A percentile compares a stretch with the other conserved stretches of the same genome.
phyloP scores from a whole-genome alignment of 1,284 basidiomycete genomes.

The Vanrija sp. region DNA sequence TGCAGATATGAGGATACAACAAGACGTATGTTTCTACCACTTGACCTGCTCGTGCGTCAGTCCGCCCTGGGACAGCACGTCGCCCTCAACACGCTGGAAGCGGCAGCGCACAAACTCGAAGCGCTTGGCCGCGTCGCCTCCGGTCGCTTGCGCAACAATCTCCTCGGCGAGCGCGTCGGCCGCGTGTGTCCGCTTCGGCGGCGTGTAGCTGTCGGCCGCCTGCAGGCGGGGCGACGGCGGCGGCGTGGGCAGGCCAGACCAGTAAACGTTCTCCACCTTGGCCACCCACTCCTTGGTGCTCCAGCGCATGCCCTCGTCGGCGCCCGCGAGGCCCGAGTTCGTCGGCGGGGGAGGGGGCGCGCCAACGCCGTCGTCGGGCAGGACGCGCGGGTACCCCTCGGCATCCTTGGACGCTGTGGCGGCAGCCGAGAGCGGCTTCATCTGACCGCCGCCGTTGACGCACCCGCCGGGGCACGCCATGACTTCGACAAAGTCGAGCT shows the following conservation, averaged over 20 bases:
- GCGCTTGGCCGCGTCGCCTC: conserved; percentile 43
- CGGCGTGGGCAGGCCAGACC: conserved; percentile 58
- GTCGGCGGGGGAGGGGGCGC: conserved; percentile 11
- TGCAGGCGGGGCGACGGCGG: conserved; percentile 51
- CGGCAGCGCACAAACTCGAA: conserved; percentile 66
- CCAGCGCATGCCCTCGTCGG: conserved; percentile 51
- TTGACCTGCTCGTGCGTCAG: conserved; percentile 62
- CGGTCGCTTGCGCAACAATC: not conserved
- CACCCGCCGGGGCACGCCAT: conserved; percentile 99
- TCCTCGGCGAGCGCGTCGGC: conserved; percentile 1
- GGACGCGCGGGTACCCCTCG: conserved; percentile 59
- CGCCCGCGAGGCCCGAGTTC: conserved; percentile 24
- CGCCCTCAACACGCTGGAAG: conserved; percentile 82
- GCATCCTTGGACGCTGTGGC: conserved; percentile 49
- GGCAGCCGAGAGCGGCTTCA: conserved; percentile 55
- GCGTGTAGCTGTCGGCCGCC: not conserved
- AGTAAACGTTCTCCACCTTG: conserved; percentile 72
- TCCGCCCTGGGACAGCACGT: conserved; percentile 60
- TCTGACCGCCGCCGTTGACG: conserved; percentile 94
- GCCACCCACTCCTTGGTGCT: conserved; percentile 66
- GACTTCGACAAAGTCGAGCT: conserved; percentile 95
- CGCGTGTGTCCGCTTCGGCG: conserved; percentile 1
- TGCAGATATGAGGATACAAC: too few species aligned
- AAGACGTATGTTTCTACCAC: conserved; percentile 56
- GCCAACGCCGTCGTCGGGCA: conserved; percentile 53